Base-by-base conservation (phyloP, 306 rosid species). In the Inga oerstediana region DNA sequence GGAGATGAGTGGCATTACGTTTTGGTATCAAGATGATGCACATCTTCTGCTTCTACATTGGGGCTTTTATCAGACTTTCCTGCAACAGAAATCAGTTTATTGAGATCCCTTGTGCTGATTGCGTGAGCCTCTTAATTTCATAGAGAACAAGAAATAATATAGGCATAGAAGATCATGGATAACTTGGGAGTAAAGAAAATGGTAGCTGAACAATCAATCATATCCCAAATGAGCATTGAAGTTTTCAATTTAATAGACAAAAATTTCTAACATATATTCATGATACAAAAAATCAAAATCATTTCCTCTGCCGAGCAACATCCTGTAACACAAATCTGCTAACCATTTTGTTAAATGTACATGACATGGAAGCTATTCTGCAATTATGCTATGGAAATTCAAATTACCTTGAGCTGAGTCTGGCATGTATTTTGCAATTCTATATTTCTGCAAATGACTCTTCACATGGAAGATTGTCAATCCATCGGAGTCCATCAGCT, bases 381-480 rank as follows among this genome's bases (percentile, higher is more conserved):
- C 15, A 51, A 78, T 19, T 30, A 37, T 10, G 69, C 22, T 24
- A 68, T 75, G 32, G 7, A 81, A 39, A 39, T 39, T 39, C 43
- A 39, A 39, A 83, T 80, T 85, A 95, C 98, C 94, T 85, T 87
- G 94, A 65, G 77, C 20, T 51, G 93, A 39, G 32, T 90, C 94
- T 27, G 98, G 97, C 85, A 93, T 85, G 90, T 86, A 93, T 64
- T 91, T 95, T 54, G 97, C 98, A 61, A 86, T 91, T 87, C 99
- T 94, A 72, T 95, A 95, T 87, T 95, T 95, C 76, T 72, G 87
- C 88, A 96, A 88, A 91, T 96, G 98, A 80, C 99, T 96, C 88
- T 96, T 96, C n/a, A 96, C 87, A 84, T 96, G 99, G 79, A 87
- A 92, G 75, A 94, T 96, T 49, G 99, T 96, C 81, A 96, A 85